These are phyloP conservation scores for Phytophthora gonapodyides DNA, from an alignment of 352 stramenopile genomes.

Conservation along the genomic window DNA sequence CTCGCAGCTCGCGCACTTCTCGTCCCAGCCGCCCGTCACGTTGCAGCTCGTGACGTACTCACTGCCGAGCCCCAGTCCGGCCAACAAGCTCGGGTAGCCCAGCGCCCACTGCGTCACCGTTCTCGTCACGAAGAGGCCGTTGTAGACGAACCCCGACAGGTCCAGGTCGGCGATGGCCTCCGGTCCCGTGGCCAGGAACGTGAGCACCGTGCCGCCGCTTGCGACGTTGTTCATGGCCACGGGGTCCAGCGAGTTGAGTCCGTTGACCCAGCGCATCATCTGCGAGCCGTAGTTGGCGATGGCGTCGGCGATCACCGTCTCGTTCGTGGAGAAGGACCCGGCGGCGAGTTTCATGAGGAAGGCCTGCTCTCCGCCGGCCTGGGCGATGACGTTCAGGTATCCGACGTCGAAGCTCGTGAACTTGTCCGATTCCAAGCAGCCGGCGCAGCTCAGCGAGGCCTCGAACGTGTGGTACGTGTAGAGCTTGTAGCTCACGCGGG, in stretches of 20 bases:
- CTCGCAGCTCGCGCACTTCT: slow-evolving; percentile 46
- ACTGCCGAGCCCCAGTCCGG: slow-evolving; percentile 54
- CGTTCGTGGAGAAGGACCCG: slow-evolving; percentile 49
- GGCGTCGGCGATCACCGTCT: slow-evolving; percentile 27
- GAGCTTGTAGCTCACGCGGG: slow-evolving; percentile 56
- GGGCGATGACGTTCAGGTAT: slow-evolving; percentile 72
- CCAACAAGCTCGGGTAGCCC: slow-evolving; percentile 72
- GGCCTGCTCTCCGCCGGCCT: slow-evolving; percentile 52
- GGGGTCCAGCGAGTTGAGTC: slow-evolving; percentile 74
- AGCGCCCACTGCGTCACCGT: slow-evolving; percentile 64
- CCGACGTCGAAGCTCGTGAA: slow-evolving; percentile 57
- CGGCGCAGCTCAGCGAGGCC: slow-evolving; percentile 44
- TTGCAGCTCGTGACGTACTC: slow-evolving; percentile 59
- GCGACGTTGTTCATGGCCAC: slow-evolving; percentile 63
- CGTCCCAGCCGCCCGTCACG: slow-evolving; percentile 35
- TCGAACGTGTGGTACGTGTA: slow-evolving; percentile 73
- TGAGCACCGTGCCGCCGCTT: slow-evolving; percentile 41
- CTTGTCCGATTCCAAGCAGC: slow-evolving; percentile 53
- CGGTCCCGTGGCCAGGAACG: slow-evolving; percentile 43
- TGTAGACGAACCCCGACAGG: slow-evolving; percentile 72
- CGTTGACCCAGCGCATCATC: slow-evolving; percentile 82
- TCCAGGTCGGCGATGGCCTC: slow-evolving; percentile 45
- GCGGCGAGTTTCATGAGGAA: slow-evolving; percentile 53
- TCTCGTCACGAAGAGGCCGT: slow-evolving; percentile 64
- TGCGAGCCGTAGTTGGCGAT: slow-evolving; percentile 47